Conservation (phyloP, 352 stramenopile genomes). For the Peronospora farinosa region DNA sequence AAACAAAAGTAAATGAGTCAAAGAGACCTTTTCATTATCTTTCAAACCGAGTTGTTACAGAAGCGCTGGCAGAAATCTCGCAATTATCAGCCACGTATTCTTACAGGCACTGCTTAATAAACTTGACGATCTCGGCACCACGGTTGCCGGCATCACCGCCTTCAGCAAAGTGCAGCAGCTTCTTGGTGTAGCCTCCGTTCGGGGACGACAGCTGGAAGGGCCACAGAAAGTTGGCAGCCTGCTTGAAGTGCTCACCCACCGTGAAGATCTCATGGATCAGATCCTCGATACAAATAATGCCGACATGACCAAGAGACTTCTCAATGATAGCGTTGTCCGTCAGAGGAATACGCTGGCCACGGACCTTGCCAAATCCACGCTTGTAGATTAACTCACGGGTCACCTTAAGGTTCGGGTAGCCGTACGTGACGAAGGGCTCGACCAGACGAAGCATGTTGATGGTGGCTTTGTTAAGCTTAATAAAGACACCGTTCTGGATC, state of each 20-base stretch:
- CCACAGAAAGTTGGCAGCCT: conserved; percentile 99
- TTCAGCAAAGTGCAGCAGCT: conserved; percentile 92
- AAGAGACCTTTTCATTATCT: conserved; percentile 35
- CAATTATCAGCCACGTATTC: conserved; percentile 27
- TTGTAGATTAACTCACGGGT: conserved; percentile 99
- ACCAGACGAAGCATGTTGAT: conserved; percentile 99
- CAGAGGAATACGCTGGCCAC: conserved; percentile 96
- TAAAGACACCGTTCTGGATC: conserved; percentile 99
- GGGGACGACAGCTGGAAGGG: conserved; percentile 98
- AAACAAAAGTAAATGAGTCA: conserved; percentile 12
- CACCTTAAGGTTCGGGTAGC: conserved; percentile 96
- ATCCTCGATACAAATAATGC: conserved; percentile 98
- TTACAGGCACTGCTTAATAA: conserved; percentile 93
- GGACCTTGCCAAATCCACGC: conserved; percentile 98
- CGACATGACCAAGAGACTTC: conserved; percentile 90
- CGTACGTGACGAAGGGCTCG: conserved; percentile 98
- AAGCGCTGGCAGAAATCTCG: conserved; percentile 14
- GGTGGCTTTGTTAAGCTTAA: conserved; percentile 99
- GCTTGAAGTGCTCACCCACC: conserved; percentile 98
- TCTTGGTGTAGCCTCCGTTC: conserved; percentile 92
- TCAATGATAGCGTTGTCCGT: conserved; percentile 96
- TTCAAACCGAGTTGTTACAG: conserved; percentile 53
- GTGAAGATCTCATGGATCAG: conserved; percentile 99
- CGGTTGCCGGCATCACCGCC: conserved; percentile 90
- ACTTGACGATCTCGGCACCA: conserved; percentile 90